Conservation (phyloP, 2,329 filamentous ascomycete genomes). For the Colletotrichum lupini region DNA sequence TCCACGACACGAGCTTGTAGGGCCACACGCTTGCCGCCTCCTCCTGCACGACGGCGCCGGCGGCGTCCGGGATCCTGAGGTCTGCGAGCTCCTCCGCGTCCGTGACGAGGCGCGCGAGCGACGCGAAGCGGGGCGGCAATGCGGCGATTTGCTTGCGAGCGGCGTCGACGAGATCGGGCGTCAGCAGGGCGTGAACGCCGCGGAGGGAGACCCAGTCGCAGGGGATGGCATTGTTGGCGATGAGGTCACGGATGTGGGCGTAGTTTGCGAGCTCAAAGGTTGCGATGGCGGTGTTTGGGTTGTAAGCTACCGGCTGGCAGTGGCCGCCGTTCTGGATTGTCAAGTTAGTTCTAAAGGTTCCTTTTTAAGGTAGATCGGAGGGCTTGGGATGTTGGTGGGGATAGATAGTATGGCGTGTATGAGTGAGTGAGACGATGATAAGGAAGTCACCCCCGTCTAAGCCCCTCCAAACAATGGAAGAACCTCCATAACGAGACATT, state of each 20-base stretch:
- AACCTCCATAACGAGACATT: neutral
- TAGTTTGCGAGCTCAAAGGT: constrained; percentile 80
- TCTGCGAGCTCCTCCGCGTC: constrained; percentile 54
- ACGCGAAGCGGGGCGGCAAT: constrained; percentile 70
- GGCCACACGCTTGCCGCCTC: constrained; percentile 81
- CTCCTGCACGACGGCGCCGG: constrained; percentile 73
- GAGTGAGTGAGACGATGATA: neutral
- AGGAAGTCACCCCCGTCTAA: neutral
- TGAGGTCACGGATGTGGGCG: constrained; percentile 66
- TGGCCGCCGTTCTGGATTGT: constrained; percentile 74
- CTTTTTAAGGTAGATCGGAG: neutral
- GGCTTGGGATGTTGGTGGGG: neutral
- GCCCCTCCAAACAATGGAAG: neutral
- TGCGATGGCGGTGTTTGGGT: constrained; percentile 67
- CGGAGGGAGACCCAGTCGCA: constrained; percentile 76
- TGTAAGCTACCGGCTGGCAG: constrained; percentile 79
- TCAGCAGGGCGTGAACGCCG: constrained; percentile 74
- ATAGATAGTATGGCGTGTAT: neutral
- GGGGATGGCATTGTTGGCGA: constrained; percentile 66
- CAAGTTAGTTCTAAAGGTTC: neutral
- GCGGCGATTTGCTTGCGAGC: constrained; percentile 61
- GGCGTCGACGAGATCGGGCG: constrained; percentile 62
- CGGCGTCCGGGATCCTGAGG: constrained; percentile 66
- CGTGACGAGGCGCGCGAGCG: constrained; percentile 54
- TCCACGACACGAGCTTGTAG: constrained; percentile 82